Conservation (phyloP, 129 eudicot genomes). For the Calendula officinalis region DNA sequence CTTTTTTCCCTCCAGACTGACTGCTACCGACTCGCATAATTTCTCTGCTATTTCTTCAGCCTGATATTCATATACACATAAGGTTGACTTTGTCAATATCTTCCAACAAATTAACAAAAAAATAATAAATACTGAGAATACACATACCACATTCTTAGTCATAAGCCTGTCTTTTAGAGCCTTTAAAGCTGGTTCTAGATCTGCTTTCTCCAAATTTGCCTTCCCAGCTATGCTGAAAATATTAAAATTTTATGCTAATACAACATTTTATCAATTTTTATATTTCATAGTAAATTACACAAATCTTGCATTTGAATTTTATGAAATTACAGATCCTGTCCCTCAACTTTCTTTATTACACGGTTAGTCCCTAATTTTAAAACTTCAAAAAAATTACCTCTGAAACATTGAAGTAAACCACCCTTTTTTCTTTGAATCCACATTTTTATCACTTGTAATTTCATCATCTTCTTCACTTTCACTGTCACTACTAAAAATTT, state of each 20-base stretch:
- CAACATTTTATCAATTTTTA: no score
- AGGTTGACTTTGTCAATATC: not conserved
- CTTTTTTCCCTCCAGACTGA: constrained; percentile 91
- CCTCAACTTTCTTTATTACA: no score
- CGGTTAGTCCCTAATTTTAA: no score
- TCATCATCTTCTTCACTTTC: constrained; percentile 75
- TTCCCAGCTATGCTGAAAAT: constrained; percentile 85
- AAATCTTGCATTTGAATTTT: no score
- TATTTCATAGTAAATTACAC: no score
- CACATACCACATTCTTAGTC: constrained; percentile 97
- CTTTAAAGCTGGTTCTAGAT: constrained; percentile 89
- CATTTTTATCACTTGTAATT: constrained; percentile 38
- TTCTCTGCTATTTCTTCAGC: constrained; percentile 98
- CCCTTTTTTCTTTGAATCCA: constrained; percentile 71
- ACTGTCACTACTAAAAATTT: constrained; percentile 81
- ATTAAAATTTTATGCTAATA: not conserved
- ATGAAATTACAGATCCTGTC: no score
- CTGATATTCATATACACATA: constrained; percentile 29
- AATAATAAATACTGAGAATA: not conserved
- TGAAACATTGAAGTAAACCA: constrained; percentile 97
- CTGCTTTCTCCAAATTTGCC: constrained; percentile 88
- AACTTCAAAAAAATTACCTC: constrained; percentile 45
- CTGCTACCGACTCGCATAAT: constrained; percentile 92
- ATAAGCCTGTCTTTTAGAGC: constrained; percentile 95
- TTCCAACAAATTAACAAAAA: constrained; percentile 1